Evolutionary conservation across 2,329 filamentous ascomycete species (phyloP).

Genomic region (Chalaropsis ovoidea): DNA sequence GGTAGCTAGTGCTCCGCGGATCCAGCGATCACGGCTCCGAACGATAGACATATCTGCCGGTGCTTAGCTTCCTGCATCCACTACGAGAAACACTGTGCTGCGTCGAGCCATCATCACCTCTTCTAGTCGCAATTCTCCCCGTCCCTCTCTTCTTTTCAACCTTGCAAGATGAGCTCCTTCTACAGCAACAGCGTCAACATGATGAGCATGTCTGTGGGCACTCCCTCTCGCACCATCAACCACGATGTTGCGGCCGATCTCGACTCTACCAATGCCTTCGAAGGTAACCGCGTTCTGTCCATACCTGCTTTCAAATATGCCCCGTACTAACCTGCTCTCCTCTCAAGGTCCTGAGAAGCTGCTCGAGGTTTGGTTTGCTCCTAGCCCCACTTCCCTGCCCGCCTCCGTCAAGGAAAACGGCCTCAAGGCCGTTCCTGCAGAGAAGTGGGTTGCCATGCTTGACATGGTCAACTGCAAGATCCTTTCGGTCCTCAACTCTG

Average conservation of each 20-base stretch:
- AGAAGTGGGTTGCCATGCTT: constrained; percentile 92
- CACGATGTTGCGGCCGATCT: constrained; percentile 85
- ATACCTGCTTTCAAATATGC: not conserved
- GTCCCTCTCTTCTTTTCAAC: constrained; percentile 26
- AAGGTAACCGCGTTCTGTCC: constrained; percentile 48
- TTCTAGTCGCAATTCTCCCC: not conserved
- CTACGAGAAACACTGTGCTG: constrained; percentile 11
- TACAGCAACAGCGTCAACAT: constrained; percentile 22
- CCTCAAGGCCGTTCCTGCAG: constrained; percentile 72
- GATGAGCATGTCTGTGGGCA: constrained; percentile 56
- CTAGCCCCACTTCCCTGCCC: constrained; percentile 63
- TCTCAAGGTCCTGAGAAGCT: constrained; percentile 79
- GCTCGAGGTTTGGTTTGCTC: constrained; percentile 94
- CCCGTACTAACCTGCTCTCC: not conserved
- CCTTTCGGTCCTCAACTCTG: constrained; percentile 83
- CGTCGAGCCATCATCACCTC: constrained; percentile 11
- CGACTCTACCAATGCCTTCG: constrained; percentile 92
- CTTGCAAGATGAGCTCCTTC: constrained; percentile 26
- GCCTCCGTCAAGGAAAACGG: constrained; percentile 61
- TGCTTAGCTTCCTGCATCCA: constrained; percentile 23
- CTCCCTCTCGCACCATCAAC: constrained; percentile 91
- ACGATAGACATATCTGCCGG: constrained; percentile 21
- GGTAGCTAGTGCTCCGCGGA: constrained; percentile 93
- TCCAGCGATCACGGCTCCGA: constrained; percentile 33
- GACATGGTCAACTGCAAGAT: constrained; percentile 99